Evolutionary conservation across 1,284 basidiomycete species (phyloP).

Genomic region (Melampsora larici-populina): DNA sequence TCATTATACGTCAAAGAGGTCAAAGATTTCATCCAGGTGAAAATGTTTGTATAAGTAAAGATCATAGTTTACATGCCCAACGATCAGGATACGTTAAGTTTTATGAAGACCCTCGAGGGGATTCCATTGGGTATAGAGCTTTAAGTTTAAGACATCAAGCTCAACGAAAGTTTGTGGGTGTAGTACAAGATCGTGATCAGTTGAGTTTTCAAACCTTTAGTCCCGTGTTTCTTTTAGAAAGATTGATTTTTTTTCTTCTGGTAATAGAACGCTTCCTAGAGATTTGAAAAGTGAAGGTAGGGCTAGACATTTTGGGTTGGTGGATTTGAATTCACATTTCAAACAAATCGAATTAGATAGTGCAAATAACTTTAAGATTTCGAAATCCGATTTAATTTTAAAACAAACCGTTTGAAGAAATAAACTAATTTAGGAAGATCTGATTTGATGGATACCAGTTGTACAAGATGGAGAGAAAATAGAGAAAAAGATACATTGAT

Average conservation of each 20-base stretch:
- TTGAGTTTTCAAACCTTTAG: neutral
- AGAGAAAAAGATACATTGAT: too few species aligned
- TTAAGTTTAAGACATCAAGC: conserved; percentile 36
- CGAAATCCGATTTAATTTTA: too few species aligned
- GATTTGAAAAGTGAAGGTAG: conserved; percentile 26
- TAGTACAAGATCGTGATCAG: conserved; percentile 25
- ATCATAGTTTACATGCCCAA: conserved; percentile 84
- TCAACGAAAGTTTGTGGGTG: conserved; percentile 41
- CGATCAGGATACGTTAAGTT: conserved; percentile 86
- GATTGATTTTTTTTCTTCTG: neutral
- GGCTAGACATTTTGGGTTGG: conserved; percentile 31
- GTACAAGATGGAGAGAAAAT: too few species aligned
- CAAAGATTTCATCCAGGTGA: conserved; percentile 84
- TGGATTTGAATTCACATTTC: conserved; percentile 14
- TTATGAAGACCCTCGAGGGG: conserved; percentile 59
- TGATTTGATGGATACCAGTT: too few species aligned
- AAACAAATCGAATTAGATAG: too few species aligned
- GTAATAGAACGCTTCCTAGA: conserved; percentile 20
- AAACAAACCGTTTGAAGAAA: too few species aligned
- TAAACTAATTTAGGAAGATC: too few species aligned
- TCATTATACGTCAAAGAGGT: conserved; percentile 87
- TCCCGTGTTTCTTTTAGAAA: neutral
- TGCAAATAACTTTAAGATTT: too few species aligned
- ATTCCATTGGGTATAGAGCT: conserved; percentile 33
- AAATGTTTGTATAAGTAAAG: conserved; percentile 79